These are phyloP conservation scores for Pseudocercospora fijiensis DNA, from an alignment of 2,329 filamentous ascomycete genomes.

Conservation along the genomic window DNA sequence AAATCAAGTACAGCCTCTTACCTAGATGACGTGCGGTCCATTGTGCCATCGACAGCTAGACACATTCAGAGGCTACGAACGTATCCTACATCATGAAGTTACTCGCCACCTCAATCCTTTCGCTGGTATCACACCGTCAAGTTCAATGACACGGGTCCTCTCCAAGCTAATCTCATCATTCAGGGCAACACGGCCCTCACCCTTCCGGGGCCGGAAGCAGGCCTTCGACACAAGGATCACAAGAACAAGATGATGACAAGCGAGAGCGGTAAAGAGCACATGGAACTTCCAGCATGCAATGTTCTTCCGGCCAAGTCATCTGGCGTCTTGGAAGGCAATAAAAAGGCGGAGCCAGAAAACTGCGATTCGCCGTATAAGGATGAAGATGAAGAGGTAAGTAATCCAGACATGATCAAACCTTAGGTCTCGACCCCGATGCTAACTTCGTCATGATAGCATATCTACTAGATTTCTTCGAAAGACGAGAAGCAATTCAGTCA, in stretches of 20 bases:
- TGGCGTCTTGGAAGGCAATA: no score
- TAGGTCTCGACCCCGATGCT: not conserved
- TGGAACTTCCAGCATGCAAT: not conserved
- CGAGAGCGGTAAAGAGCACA: not conserved
- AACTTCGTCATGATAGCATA: not conserved
- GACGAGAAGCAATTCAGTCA: not conserved
- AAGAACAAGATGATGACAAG: not conserved
- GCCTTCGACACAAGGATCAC: not conserved
- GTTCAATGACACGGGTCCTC: no score
- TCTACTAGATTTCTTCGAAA: not conserved
- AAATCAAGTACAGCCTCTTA: no score
- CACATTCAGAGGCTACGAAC: no score
- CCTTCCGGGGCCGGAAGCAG: no score
- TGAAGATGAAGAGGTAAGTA: not conserved
- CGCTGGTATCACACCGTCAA: not conserved
- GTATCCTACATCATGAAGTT: not conserved
- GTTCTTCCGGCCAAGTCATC: no score
- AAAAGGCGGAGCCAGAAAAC: no score
- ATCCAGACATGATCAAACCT: no score
- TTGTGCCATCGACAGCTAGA: no score
- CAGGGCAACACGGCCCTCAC: not conserved
- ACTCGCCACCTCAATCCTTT: not conserved
- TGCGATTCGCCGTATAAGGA: not conserved
- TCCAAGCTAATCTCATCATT: not conserved
- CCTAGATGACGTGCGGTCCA: no score